Evolutionary conservation across 805 yeast species (phyloP).

Genomic region (Ogataea dorogensis): DNA sequence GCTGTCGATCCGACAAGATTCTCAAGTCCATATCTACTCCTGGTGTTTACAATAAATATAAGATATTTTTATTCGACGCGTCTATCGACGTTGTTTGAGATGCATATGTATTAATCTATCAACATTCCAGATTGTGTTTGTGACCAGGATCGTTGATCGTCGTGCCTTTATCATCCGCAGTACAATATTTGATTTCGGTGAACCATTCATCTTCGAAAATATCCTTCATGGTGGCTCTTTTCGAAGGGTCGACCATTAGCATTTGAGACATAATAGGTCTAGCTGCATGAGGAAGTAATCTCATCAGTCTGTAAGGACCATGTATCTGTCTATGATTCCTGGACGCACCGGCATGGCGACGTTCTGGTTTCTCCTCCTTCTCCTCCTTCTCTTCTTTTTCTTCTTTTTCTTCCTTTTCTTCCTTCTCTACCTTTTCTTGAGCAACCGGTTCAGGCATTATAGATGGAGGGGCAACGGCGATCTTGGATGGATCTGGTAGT

Average conservation of each 20-base stretch:
- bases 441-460: slow-evolving; percentile 1
- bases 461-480: slow-evolving; percentile 23
- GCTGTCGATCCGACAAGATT: slow-evolving; percentile 34
- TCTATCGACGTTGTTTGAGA: slow-evolving; percentile 10
- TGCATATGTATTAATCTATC: slow-evolving; percentile 11
- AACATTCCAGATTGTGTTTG: slow-evolving; percentile 44
- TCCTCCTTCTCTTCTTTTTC: not conserved
- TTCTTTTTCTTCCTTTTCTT: slow-evolving; percentile 1
- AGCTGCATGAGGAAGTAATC: slow-evolving; percentile 79
- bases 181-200: slow-evolving; percentile 57
- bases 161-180: slow-evolving; percentile 42
- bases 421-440: slow-evolving; percentile 12
- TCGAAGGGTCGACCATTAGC: slow-evolving; percentile 57
- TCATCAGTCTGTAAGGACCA: slow-evolving; percentile 80
- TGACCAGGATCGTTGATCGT: slow-evolving; percentile 47
- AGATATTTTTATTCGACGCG: slow-evolving; percentile 6
- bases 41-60: slow-evolving; percentile 6
- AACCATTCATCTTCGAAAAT: slow-evolving; percentile 74
- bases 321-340: slow-evolving; percentile 58
- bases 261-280: slow-evolving; percentile 71
- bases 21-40: slow-evolving; percentile 10
- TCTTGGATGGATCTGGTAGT: slow-evolving; percentile 32
- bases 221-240: slow-evolving; percentile 66
- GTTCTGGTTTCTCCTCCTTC: slow-evolving; percentile 30
- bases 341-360: slow-evolving; percentile 31